These are phyloP conservation scores for Boletus semigastroideus DNA, from an alignment of 1,284 basidiomycete genomes.

Conservation along the genomic window DNA sequence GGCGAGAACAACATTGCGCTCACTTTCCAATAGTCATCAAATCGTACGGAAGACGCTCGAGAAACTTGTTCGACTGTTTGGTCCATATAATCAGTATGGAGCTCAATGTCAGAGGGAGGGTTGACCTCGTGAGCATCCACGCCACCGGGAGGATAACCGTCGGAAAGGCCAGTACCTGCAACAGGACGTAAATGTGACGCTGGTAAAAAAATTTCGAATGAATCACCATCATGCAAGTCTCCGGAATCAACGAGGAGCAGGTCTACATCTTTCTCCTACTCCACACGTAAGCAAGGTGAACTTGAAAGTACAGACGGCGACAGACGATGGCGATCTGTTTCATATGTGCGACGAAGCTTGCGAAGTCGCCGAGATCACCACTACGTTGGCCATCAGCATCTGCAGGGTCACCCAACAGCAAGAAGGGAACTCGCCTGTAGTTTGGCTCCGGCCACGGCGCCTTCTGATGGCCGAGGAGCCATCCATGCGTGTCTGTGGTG, in stretches of 20 bases:
- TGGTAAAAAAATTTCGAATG: not conserved
- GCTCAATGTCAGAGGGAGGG: not conserved
- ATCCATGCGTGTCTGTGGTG: conserved; percentile 82
- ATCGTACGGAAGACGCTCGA: conserved; percentile 79
- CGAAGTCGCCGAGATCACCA: conserved; percentile 79
- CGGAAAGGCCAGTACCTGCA: conserved; percentile 67
- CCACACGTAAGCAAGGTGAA: conserved; percentile 1
- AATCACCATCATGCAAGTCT: conserved; percentile 75
- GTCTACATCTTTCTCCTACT: conserved; percentile 64
- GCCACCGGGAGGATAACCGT: conserved; percentile 69
- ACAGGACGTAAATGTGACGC: not conserved
- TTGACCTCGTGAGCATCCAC: conserved; percentile 69
- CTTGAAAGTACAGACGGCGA: not conserved
- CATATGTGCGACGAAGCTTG: conserved; percentile 82
- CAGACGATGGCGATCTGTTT: conserved; percentile 63
- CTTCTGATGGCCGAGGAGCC: conserved; percentile 77
- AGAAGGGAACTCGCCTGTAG: conserved; percentile 48
- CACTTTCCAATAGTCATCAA: conserved; percentile 84
- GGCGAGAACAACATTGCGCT: not conserved
- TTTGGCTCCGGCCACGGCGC: conserved; percentile 70
- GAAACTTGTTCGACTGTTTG: conserved; percentile 63
- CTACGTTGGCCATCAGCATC: conserved; percentile 31
- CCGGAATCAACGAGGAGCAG: conserved; percentile 72
- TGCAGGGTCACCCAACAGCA: not conserved
- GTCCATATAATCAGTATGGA: not conserved